Conservation (phyloP, 768 basidiomycete genomes). For the Termitomyces sp. region DNA sequence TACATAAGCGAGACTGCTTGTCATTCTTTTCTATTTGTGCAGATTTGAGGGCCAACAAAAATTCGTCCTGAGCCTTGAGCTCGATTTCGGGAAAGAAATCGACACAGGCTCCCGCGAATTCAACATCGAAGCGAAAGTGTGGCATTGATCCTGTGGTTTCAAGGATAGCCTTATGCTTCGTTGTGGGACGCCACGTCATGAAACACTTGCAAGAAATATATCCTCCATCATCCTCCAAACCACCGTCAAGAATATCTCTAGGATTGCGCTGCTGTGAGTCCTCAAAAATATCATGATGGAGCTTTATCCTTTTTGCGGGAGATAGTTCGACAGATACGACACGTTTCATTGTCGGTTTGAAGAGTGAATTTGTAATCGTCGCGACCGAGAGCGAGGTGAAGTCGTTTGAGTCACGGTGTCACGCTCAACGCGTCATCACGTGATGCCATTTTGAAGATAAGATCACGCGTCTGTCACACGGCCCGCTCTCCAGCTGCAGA, state of each 20-base stretch:
- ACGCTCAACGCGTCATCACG: constrained; percentile 13
- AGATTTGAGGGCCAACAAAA: constrained; percentile 48
- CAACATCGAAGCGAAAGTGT: constrained; percentile 33
- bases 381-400: neutral
- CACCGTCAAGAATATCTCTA: constrained; percentile 26
- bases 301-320: constrained; percentile 7
- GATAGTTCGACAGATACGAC: neutral
- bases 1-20: constrained; percentile 23
- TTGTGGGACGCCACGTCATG: constrained; percentile 40
- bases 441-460: constrained; percentile 1
- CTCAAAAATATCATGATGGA: constrained; percentile 13
- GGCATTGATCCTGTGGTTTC: constrained; percentile 20
- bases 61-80: constrained; percentile 36
- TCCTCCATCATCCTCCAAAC: constrained; percentile 27
- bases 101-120: constrained; percentile 28
- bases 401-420: neutral
- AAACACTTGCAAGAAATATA: constrained; percentile 37
- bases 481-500: too few relatives aligned
- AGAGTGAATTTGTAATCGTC: neutral
- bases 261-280: constrained; percentile 23
- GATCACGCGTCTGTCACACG: constrained; percentile 1
- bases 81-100: constrained; percentile 30
- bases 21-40: constrained; percentile 25
- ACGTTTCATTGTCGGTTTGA: constrained; percentile 9
- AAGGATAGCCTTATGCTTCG: constrained; percentile 27